phyloP scores from a whole-genome alignment of 768 basidiomycete species.

The Tulasnella sp. region DNA sequence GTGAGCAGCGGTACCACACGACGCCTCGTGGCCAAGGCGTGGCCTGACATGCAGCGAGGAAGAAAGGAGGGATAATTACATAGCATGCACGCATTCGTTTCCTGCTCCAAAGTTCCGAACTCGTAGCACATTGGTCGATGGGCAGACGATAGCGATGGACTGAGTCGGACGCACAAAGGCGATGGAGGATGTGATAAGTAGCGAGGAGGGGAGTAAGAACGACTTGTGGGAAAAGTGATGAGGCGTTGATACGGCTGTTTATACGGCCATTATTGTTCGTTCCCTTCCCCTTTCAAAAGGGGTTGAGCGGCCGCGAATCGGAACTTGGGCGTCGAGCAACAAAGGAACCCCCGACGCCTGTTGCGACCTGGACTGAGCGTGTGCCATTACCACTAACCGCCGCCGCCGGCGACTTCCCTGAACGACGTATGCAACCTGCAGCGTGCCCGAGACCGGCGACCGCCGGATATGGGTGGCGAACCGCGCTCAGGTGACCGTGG shows the following conservation, averaged over 20 bases:
- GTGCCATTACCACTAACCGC: too few relatives aligned
- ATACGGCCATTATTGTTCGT: too few relatives aligned
- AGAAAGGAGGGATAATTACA: slow-evolving; percentile 10
- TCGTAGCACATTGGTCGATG: slow-evolving; percentile 12
- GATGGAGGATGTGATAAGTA: slow-evolving; percentile 12
- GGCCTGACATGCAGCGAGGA: slow-evolving; percentile 14
- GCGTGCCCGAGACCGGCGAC: too few relatives aligned
- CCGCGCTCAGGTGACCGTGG: too few relatives aligned
- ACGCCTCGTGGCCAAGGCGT: slow-evolving; percentile 14
- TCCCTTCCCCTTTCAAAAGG: too few relatives aligned
- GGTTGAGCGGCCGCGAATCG: too few relatives aligned
- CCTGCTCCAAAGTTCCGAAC: slow-evolving; percentile 12
- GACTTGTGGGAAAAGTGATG: neutral
- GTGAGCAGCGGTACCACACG: slow-evolving; percentile 4
- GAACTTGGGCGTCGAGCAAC: too few relatives aligned
- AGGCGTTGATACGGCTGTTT: slow-evolving; percentile 9
- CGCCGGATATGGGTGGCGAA: too few relatives aligned
- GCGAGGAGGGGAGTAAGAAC: neutral
- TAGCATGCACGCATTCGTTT: slow-evolving; percentile 6
- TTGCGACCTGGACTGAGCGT: too few relatives aligned
- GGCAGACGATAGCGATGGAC: neutral
- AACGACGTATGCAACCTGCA: too few relatives aligned
- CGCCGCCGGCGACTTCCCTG: too few relatives aligned
- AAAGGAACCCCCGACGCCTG: too few relatives aligned
- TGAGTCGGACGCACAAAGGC: slow-evolving; percentile 2